A percentile compares a stretch with the other conserved stretches of the same genome.
Evolutionary conservation across 306 rosid genomes (phyloP).

Genomic region (Dryas octopetala): DNA sequence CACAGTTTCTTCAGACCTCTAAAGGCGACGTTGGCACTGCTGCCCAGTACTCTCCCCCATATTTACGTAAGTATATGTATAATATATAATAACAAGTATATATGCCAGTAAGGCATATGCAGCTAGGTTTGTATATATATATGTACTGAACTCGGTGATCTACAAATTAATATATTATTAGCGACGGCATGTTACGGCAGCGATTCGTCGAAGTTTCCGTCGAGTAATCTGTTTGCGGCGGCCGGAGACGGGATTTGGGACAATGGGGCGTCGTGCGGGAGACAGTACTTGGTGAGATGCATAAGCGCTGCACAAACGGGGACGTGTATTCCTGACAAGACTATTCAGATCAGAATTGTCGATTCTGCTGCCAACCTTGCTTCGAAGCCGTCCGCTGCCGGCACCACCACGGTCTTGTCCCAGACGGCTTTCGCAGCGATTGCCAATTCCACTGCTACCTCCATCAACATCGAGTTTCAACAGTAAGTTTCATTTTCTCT

Average conservation of each 20-base stretch:
- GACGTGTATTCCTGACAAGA: constrained; percentile 50
- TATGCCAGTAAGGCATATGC: too few species aligned
- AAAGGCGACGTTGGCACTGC: constrained; percentile 69
- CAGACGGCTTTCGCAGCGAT: constrained; percentile 52
- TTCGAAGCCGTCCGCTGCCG: constrained; percentile 20
- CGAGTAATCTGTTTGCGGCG: constrained; percentile 67
- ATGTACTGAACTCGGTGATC: too few species aligned
- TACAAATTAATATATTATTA: constrained; percentile 2
- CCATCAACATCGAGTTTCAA: constrained; percentile 65
- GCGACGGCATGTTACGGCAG: constrained; percentile 67
- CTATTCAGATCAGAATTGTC: constrained; percentile 61
- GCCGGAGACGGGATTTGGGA: constrained; percentile 90
- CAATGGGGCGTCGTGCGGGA: constrained; percentile 87
- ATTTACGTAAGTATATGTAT: constrained; percentile 46
- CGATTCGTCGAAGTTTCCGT: constrained; percentile 57
- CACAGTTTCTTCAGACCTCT: constrained; percentile 26
- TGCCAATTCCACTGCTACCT: constrained; percentile 37
- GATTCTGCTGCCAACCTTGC: constrained; percentile 22
- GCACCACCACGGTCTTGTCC: constrained; percentile 58
- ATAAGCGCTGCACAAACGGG: constrained; percentile 58
- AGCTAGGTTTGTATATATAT: too few species aligned
- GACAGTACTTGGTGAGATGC: constrained; percentile 74
- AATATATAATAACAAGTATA: too few species aligned
- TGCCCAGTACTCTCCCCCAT: constrained; percentile 64
- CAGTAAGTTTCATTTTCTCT: constrained; percentile 39